These are phyloP conservation scores for Lycium ferocissimum DNA, from an alignment of 257 asterid genomes.

Conservation along the genomic window DNA sequence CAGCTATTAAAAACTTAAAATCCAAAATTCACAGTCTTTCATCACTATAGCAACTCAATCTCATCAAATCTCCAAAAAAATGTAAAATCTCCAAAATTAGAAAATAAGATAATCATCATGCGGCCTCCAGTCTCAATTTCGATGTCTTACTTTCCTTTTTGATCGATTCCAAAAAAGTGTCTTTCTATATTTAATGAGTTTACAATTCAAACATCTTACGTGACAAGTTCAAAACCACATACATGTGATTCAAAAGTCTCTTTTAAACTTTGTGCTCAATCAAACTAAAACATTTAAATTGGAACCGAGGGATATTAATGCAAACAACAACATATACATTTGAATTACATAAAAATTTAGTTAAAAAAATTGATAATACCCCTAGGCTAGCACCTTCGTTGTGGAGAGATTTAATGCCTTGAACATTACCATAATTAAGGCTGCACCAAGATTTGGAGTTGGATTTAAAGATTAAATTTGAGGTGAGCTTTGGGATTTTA, in stretches of 20 bases:
- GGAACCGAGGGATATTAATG: not conserved
- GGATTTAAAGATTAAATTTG: no score
- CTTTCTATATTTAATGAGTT: no score
- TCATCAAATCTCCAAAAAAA: not conserved
- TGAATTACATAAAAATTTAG: not conserved
- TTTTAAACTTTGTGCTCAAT: no score
- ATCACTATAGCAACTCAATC: constrained; percentile 21
- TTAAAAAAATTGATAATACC: constrained; percentile 46
- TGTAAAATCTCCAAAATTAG: not conserved
- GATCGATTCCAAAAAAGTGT: no score
- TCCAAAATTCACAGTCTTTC: not conserved
- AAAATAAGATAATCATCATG: not conserved
- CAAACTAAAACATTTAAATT: no score
- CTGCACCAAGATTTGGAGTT: no score
- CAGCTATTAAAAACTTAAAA: not conserved
- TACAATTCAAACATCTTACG: no score
- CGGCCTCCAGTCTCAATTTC: no score
- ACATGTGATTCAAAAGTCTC: no score
- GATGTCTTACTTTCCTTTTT: no score
- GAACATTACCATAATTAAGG: constrained; percentile 59
- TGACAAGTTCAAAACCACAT: no score
- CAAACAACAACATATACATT: not conserved
- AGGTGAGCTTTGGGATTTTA: no score
- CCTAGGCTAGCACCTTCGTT: constrained; percentile 92
- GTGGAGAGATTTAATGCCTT: constrained; percentile 85